Evolutionary conservation across 108 stramenopile species (phyloP).

Genomic region (Stephanodiscus triporus): DNA sequence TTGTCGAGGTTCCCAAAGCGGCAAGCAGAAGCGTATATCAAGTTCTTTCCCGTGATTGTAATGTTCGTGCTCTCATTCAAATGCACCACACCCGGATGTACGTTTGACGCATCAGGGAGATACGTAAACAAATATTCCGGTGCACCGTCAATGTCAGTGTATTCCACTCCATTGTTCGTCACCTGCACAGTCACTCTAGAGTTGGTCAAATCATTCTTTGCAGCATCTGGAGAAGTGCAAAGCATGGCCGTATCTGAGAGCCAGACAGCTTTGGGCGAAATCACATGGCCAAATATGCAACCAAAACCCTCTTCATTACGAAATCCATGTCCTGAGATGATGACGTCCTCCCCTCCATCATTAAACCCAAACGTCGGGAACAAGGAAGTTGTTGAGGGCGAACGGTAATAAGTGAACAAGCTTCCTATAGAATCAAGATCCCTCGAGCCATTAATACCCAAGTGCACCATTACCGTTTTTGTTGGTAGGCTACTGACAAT

Average conservation of each 20-base stretch:
- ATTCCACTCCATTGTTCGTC: conserved; percentile 56
- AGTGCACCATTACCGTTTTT: conserved; percentile 21
- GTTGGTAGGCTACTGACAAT: background rate
- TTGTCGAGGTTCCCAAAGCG: conserved; percentile 28
- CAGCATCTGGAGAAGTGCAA: conserved; percentile 25
- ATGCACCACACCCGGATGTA: conserved; percentile 22
- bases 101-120: conserved; percentile 31
- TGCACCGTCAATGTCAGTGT: conserved; percentile 12
- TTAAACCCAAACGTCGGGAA: conserved; percentile 34
- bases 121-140: conserved; percentile 22
- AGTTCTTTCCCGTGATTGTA: conserved; percentile 31
- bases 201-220: background rate
- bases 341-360: conserved; percentile 42
- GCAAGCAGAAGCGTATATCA: conserved; percentile 21
- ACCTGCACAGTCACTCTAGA: conserved; percentile 21
- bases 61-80: conserved; percentile 25
- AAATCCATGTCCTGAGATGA: conserved; percentile 26
- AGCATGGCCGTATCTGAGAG: conserved; percentile 23
- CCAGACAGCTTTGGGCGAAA: conserved; percentile 18
- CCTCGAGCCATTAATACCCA: conserved; percentile 23
- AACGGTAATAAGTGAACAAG: conserved; percentile 35
- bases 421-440: conserved; percentile 29
- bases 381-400: conserved; percentile 9
- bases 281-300: conserved; percentile 40
- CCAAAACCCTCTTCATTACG: conserved; percentile 18